Conservation (phyloP, 768 basidiomycete genomes). For the Leccinum obscurum region DNA sequence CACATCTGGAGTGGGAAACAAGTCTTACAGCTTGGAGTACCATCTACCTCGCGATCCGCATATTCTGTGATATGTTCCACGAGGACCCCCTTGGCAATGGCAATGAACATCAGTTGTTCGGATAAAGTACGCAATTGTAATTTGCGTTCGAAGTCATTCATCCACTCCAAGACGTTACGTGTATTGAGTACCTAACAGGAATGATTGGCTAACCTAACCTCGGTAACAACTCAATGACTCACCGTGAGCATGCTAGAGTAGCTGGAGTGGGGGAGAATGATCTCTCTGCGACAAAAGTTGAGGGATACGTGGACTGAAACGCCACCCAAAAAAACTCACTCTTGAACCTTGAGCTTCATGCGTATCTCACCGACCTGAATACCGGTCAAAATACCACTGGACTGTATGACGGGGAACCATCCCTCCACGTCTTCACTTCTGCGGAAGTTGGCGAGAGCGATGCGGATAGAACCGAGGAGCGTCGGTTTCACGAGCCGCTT, state of each 20-base stretch:
- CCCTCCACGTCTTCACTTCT: slow-evolving; percentile 77
- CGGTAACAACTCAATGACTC: slow-evolving; percentile 18
- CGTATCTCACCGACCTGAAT: slow-evolving; percentile 74
- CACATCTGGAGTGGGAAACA: background rate
- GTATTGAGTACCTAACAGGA: slow-evolving; percentile 39
- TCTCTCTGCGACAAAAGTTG: slow-evolving; percentile 51
- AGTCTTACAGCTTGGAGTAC: slow-evolving; percentile 60
- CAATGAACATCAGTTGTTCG: slow-evolving; percentile 63
- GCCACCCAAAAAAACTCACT: slow-evolving; percentile 45
- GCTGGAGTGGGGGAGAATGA: slow-evolving; percentile 66
- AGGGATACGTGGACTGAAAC: slow-evolving; percentile 8
- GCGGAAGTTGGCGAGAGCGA: slow-evolving; percentile 70
- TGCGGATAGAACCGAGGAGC: slow-evolving; percentile 58
- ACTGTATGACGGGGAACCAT: slow-evolving; percentile 75
- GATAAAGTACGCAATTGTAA: slow-evolving; percentile 65
- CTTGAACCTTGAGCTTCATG: slow-evolving; percentile 71
- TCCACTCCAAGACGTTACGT: slow-evolving; percentile 73
- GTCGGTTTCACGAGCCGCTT: slow-evolving; percentile 59
- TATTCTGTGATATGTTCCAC: slow-evolving; percentile 70
- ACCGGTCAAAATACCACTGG: slow-evolving; percentile 47
- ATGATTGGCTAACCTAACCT: background rate
- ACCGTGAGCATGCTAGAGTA: slow-evolving; percentile 67
- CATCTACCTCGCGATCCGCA: slow-evolving; percentile 69
- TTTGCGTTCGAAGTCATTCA: slow-evolving; percentile 66
- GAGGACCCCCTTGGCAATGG: slow-evolving; percentile 63